A percentile compares a stretch with the other conserved stretches of the same genome.
These are phyloP conservation scores for Verticillium isaacii DNA, from an alignment of 2,329 filamentous ascomycete genomes.

Conservation along the genomic window DNA sequence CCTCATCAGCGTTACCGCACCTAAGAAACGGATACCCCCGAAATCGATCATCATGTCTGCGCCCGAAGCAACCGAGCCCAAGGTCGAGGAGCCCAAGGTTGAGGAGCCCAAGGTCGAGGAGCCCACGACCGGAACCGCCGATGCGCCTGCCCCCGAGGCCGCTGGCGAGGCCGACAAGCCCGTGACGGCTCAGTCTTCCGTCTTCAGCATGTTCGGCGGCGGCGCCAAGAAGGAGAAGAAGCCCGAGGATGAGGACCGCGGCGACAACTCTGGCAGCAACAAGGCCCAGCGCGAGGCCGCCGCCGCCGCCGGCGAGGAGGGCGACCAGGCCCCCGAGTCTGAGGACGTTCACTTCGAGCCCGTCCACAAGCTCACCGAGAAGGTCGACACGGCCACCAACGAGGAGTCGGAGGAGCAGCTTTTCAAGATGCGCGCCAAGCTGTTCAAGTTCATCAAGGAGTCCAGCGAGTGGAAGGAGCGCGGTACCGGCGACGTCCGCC, in stretches of 20 bases:
- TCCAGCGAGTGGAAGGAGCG: conserved; percentile 98
- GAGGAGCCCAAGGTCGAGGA: conserved; percentile 26
- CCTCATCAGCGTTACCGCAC: neutral
- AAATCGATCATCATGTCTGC: conserved; percentile 37
- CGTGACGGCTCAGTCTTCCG: conserved; percentile 52
- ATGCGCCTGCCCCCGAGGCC: conserved; percentile 3
- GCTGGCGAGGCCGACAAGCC: conserved; percentile 28
- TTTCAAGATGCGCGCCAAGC: conserved; percentile 99
- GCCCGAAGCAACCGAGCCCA: conserved; percentile 47
- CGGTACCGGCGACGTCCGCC: conserved; percentile 90
- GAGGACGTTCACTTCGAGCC: conserved; percentile 97
- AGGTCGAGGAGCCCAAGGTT: conserved; percentile 46
- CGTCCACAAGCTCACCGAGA: conserved; percentile 92
- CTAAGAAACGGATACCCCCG: neutral
- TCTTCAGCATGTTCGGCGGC: conserved; percentile 99
- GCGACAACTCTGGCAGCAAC: conserved; percentile 84
- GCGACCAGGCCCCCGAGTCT: conserved; percentile 79
- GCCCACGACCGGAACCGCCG: conserved; percentile 18
- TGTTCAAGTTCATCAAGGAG: conserved; percentile 96
- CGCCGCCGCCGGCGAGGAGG: conserved; percentile 44
- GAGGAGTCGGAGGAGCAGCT: conserved; percentile 96
- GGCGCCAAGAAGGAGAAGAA: conserved; percentile 97
- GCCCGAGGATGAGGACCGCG: conserved; percentile 72
- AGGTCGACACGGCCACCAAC: conserved; percentile 95
- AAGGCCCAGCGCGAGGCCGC: conserved; percentile 69